A percentile compares a stretch with the other conserved stretches of the same genome.
These are phyloP conservation scores for Cryptosporidium sp. DNA, from an alignment of 169 alveolate species.

Conservation along the genomic window DNA sequence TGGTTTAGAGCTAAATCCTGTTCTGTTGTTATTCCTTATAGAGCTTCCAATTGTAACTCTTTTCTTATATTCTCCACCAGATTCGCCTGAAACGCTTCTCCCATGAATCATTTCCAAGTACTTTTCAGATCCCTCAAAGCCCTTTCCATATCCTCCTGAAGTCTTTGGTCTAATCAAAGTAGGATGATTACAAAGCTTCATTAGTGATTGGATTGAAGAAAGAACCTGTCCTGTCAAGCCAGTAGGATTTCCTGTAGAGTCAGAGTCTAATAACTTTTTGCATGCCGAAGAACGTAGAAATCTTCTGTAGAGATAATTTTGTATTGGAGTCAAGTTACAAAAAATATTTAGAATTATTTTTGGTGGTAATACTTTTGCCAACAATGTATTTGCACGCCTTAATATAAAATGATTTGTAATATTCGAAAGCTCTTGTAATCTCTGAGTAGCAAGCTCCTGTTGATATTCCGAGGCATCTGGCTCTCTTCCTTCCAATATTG, in stretches of 20 bases:
- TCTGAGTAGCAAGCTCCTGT: slow-evolving; percentile 87
- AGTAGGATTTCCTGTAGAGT: slow-evolving; percentile 69
- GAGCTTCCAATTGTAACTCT: slow-evolving; percentile 3
- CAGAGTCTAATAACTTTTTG: slow-evolving; percentile 80
- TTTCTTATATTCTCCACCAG: slow-evolving; percentile 2
- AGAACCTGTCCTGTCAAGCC: slow-evolving; percentile 81
- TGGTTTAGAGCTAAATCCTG: slow-evolving; percentile 55
- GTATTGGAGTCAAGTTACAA: slow-evolving; percentile 88
- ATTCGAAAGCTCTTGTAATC: slow-evolving; percentile 89
- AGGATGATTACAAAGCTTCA: slow-evolving; percentile 91
- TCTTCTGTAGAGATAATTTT: slow-evolving; percentile 83
- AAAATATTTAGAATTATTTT: slow-evolving; percentile 88
- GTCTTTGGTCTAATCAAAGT: slow-evolving; percentile 77
- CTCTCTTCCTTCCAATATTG: slow-evolving; percentile 89
- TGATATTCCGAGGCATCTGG: slow-evolving; percentile 91
- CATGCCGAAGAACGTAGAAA: slow-evolving; percentile 82
- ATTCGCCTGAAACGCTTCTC: neutral
- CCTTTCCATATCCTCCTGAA: slow-evolving; percentile 66
- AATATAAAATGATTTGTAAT: slow-evolving; percentile 90
- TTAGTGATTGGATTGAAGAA: slow-evolving; percentile 85
- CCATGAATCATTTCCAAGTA: slow-evolving; percentile 63
- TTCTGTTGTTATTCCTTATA: slow-evolving; percentile 24
- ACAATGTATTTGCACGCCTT: slow-evolving; percentile 89
- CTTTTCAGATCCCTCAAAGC: slow-evolving; percentile 71
- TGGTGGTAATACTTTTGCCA: slow-evolving; percentile 91